These are phyloP conservation scores for Nothopassalora personata DNA, from an alignment of 2,329 filamentous ascomycete species.

Conservation along the genomic window DNA sequence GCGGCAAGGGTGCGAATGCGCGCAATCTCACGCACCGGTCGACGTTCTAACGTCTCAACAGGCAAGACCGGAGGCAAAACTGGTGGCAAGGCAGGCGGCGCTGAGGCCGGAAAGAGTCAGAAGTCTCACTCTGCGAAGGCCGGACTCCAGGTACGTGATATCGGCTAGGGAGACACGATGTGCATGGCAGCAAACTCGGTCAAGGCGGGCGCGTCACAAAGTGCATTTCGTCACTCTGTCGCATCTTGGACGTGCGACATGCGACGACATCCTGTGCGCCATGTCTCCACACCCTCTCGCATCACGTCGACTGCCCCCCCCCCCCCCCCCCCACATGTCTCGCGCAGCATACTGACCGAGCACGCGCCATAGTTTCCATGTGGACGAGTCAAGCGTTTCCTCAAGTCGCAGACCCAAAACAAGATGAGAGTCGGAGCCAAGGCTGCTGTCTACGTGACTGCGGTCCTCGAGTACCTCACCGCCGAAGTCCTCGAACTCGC, in stretches of 20 bases:
- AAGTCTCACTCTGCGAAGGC: constrained; percentile 92
- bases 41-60: constrained; percentile 33
- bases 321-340: constrained; percentile 9
- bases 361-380: constrained; percentile 73
- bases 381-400: constrained; percentile 99
- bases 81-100: constrained; percentile 67
- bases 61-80: constrained; percentile 75
- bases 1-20: constrained; percentile 81
- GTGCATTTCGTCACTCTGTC: constrained; percentile 16
- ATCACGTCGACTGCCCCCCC: background rate
- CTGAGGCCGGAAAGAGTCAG: constrained; percentile 76
- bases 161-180: background rate
- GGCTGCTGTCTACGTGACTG: constrained; percentile 96
- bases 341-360: background rate
- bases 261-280: background rate
- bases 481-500: constrained; percentile 98
- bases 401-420: constrained; percentile 98
- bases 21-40: constrained; percentile 11
- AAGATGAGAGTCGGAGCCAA: constrained; percentile 99
- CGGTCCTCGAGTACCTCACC: constrained; percentile 96
- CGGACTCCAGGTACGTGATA: constrained; percentile 78
- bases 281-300: background rate
- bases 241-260: constrained; percentile 1
- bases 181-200: constrained; percentile 12
- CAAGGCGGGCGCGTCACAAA: constrained; percentile 26